Evolutionary conservation across 345 rosid genomes (phyloP).

Genomic region (Theobroma cacao): DNA sequence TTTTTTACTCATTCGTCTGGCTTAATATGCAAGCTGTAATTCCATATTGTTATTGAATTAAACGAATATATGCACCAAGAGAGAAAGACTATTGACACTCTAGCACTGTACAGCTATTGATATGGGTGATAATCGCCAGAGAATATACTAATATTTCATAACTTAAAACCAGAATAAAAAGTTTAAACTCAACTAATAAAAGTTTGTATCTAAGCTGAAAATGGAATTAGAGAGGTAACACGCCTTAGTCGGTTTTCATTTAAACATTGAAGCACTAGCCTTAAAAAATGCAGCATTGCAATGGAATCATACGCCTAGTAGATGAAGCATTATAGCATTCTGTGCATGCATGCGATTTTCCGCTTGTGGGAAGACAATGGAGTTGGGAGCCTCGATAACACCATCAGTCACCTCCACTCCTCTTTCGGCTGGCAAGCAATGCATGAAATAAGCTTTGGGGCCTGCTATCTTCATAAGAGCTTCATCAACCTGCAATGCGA

Average conservation of each 20-base stretch:
- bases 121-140: not conserved
- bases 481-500: constrained; percentile 70
- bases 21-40: not conserved
- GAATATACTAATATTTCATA: not conserved
- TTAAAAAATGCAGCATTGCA: not conserved
- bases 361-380: constrained; percentile 89
- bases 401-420: constrained; percentile 86
- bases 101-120: not conserved
- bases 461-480: constrained; percentile 85
- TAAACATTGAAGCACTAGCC: not conserved
- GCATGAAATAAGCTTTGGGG: constrained; percentile 88
- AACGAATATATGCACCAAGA: no score
- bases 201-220: constrained; percentile 2
- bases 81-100: not conserved
- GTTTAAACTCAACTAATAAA: not conserved
- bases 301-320: constrained; percentile 41
- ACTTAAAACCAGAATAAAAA: not conserved
- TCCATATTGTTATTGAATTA: not conserved
- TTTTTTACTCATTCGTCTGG: not conserved
- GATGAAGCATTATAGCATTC: constrained; percentile 85
- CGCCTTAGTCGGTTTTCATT: not conserved
- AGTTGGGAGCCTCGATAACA: constrained; percentile 87
- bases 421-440: constrained; percentile 97
- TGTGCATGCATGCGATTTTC: constrained; percentile 97
- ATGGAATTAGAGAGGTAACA: not conserved